A percentile compares a stretch with the other conserved stretches of the same genome.
phyloP scores from a whole-genome alignment of 176 grass and related monocot species.

The Aegilops tauschii region DNA sequence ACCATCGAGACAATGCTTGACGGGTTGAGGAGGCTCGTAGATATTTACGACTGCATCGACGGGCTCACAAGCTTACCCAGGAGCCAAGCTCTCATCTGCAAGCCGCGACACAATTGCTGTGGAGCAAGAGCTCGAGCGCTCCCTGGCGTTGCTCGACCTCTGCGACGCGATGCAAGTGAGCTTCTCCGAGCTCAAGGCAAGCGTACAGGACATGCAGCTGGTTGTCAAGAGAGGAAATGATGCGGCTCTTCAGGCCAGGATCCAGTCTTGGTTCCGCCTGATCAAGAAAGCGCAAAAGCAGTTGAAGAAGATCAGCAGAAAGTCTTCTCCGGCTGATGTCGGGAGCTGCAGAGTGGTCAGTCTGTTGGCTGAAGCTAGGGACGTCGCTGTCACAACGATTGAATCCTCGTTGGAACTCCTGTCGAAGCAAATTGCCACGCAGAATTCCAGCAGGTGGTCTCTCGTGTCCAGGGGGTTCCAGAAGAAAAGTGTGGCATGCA shows the following conservation, averaged over 20 bases:
- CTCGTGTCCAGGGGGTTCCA: slow-evolving; percentile 41
- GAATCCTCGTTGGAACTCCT: slow-evolving; percentile 13
- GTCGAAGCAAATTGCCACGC: slow-evolving; percentile 8
- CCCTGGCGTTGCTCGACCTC: slow-evolving; percentile 42
- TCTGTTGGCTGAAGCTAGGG: slow-evolving; percentile 40
- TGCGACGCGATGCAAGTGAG: slow-evolving; percentile 28
- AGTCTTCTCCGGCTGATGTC: slow-evolving; percentile 2
- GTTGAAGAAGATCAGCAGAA: slow-evolving; percentile 39
- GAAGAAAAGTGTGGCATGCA: slow-evolving; percentile 39
- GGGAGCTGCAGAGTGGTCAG: slow-evolving; percentile 26
- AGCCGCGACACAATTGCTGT: slow-evolving; percentile 36
- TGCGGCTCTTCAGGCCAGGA: slow-evolving; percentile 27
- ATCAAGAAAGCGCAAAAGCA: slow-evolving; percentile 47
- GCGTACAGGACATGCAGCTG: slow-evolving; percentile 30
- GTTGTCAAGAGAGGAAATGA: slow-evolving; percentile 34
- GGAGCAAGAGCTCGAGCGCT: slow-evolving; percentile 43
- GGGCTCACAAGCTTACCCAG: slow-evolving; percentile 35
- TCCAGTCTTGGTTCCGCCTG: slow-evolving; percentile 33
- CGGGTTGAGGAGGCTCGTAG: slow-evolving; percentile 8
- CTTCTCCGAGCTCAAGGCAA: slow-evolving; percentile 33
- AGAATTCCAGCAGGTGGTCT: slow-evolving; percentile 41
- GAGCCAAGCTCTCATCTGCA: slow-evolving; percentile 43
- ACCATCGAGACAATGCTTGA: neutral
- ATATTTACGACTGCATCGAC: slow-evolving; percentile 30
- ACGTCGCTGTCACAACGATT: slow-evolving; percentile 27